Percentiles rank a stretch among this genome's conserved stretches.
Conservation (phyloP, 371 early-diverging fungal genomes). For the Fennellomyces sp. region DNA sequence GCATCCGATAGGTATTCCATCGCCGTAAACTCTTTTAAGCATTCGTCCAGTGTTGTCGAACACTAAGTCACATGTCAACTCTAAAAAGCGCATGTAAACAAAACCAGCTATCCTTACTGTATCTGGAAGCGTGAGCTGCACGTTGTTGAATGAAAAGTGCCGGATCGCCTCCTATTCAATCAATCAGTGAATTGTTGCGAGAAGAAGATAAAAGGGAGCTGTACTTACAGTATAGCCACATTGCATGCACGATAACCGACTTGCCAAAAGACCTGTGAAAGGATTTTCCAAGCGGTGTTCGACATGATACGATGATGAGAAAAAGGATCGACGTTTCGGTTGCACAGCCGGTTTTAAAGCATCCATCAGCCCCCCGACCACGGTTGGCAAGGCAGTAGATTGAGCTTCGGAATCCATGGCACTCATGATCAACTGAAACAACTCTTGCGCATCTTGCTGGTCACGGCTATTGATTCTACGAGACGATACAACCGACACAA, state of each 20-base stretch:
- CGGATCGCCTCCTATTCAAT: conserved; percentile 68
- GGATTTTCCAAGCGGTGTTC: conserved; percentile 48
- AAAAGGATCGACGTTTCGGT: not conserved
- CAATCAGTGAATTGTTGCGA: no score
- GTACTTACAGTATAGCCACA: conserved; percentile 72
- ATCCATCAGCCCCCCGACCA: not conserved
- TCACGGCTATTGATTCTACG: conserved; percentile 62
- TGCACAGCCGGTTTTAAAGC: not conserved
- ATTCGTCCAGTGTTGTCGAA: conserved; percentile 63
- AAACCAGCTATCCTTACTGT: no score
- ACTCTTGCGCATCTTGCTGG: conserved; percentile 94
- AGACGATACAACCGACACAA: conserved; percentile 31
- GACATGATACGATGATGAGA: not conserved
- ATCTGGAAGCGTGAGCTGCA: conserved; percentile 66
- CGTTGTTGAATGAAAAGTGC: conserved; percentile 73
- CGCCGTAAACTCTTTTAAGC: conserved; percentile 61
- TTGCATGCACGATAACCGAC: conserved; percentile 71
- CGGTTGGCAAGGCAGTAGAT: not conserved
- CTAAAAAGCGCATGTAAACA: no score
- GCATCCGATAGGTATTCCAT: conserved; percentile 78
- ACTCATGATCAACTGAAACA: conserved; percentile 80
- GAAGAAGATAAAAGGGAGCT: not conserved
- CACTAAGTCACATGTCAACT: conserved; percentile 18
- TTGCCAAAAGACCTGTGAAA: conserved; percentile 71
- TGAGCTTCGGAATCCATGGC: conserved; percentile 61